A percentile compares a stretch with the other conserved stretches of the same genome.
Conservation (phyloP, 2,329 filamentous ascomycete species). For the Lecanosticta acicola region DNA sequence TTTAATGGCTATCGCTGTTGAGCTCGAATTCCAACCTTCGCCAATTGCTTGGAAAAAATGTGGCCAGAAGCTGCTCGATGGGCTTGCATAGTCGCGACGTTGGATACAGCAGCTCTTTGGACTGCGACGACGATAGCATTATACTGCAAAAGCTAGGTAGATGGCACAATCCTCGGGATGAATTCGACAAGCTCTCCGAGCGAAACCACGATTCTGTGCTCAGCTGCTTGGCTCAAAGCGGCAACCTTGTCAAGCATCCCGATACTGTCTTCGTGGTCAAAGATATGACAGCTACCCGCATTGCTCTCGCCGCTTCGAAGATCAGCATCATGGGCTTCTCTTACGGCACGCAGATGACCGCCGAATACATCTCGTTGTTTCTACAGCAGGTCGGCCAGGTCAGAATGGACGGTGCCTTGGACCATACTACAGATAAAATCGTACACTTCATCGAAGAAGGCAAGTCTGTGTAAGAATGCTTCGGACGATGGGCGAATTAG, state of each 20-base stretch:
- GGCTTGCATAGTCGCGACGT: neutral
- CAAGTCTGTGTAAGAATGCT: neutral
- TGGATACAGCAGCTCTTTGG: neutral
- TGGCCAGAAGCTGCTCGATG: neutral
- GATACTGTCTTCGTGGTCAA: constrained; percentile 37
- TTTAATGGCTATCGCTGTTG: too few species aligned
- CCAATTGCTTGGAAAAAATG: neutral
- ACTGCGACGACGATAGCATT: neutral
- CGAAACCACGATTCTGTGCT: constrained; percentile 38
- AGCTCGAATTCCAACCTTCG: too few species aligned
- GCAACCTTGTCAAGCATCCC: constrained; percentile 38
- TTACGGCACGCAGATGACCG: constrained; percentile 44
- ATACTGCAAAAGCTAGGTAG: neutral
- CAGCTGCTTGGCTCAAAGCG: constrained; percentile 38
- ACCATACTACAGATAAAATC: constrained; percentile 27
- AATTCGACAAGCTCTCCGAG: constrained; percentile 35
- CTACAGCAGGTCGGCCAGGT: constrained; percentile 32
- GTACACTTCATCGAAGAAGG: neutral
- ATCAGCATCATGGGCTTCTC: constrained; percentile 41
- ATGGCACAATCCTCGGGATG: constrained; percentile 28
- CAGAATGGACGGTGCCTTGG: constrained; percentile 40
- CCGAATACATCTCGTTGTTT: constrained; percentile 42
- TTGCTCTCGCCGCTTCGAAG: constrained; percentile 34
- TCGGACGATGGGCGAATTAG: neutral
- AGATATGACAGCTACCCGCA: constrained; percentile 35